Evolutionary conservation across 108 stramenopile genomes (phyloP).

Genomic region (Cylindrotheca fusiformis): DNA sequence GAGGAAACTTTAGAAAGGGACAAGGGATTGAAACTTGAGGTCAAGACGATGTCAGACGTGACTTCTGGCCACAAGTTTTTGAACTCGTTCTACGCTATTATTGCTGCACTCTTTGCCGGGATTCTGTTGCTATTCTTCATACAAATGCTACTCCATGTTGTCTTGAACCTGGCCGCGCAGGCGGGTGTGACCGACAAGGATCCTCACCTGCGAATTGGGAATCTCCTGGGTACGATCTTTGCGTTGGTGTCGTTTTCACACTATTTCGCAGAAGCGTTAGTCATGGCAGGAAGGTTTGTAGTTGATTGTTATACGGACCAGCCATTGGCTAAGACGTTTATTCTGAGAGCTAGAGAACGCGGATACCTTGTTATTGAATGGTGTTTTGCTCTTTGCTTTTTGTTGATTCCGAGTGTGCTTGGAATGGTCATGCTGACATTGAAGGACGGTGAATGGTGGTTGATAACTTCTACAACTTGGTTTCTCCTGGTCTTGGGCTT

Average conservation of each 20-base stretch:
- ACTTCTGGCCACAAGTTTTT: constrained; percentile 33
- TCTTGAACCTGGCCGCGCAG: constrained; percentile 48
- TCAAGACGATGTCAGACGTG: constrained; percentile 24
- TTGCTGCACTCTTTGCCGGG: constrained; percentile 51
- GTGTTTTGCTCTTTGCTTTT: constrained; percentile 40
- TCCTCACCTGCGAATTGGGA: background rate
- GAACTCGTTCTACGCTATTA: constrained; percentile 44
- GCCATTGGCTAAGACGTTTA: constrained; percentile 31
- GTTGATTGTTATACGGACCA: constrained; percentile 46
- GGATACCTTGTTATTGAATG: constrained; percentile 21
- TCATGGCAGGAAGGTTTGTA: constrained; percentile 55
- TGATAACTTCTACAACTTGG: constrained; percentile 39
- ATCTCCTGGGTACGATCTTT: constrained; percentile 38
- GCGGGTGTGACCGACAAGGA: constrained; percentile 15
- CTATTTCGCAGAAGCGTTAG: constrained; percentile 51
- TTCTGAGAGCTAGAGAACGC: constrained; percentile 9
- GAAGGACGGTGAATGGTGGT: constrained; percentile 49
- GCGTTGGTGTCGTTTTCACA: constrained; percentile 44
- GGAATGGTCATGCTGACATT: constrained; percentile 40
- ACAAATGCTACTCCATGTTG: constrained; percentile 53
- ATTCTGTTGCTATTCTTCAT: constrained; percentile 67
- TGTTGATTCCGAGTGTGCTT: constrained; percentile 48
- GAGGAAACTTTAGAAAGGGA: background rate
- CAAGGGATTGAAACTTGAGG: background rate
- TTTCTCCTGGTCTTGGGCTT: constrained; percentile 33